Evolutionary conservation across 2,329 filamentous ascomycete species (phyloP).

Genomic region (Diaporthe sp.): DNA sequence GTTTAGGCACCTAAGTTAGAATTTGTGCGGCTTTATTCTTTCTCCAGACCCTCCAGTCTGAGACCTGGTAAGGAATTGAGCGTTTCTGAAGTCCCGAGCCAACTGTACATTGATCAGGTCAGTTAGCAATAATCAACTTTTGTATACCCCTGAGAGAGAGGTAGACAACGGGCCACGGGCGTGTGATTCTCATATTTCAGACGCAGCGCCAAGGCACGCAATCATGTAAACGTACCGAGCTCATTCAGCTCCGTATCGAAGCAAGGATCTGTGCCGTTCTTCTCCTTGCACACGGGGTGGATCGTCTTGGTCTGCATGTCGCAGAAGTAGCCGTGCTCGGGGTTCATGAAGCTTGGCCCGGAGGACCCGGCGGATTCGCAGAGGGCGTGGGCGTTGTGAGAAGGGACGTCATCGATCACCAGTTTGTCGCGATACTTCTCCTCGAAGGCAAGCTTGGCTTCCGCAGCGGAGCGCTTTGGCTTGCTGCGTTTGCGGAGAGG

Average conservation of each 20-base stretch:
- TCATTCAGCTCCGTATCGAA: constrained; percentile 3
- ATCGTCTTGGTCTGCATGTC: background rate
- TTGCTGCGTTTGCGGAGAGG: background rate
- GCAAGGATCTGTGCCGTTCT: background rate
- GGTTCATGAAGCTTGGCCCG: constrained; percentile 6
- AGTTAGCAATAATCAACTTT: background rate
- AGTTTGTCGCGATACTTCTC: background rate
- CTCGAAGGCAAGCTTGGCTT: background rate
- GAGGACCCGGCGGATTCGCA: background rate
- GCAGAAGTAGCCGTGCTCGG: constrained; percentile 1
- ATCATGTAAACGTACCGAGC: background rate
- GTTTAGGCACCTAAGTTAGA: background rate
- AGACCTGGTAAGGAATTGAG: background rate
- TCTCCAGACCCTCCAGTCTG: background rate
- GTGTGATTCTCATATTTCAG: background rate
- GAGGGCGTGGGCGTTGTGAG: background rate
- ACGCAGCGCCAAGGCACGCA: background rate
- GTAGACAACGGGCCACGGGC: background rate
- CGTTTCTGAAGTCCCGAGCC: constrained; percentile 3
- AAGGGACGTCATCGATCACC: background rate
- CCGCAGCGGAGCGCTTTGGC: background rate
- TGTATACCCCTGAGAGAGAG: too few relatives aligned
- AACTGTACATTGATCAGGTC: background rate
- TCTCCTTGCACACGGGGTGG: background rate
- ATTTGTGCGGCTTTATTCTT: too few relatives aligned